Conservation (phyloP, 192 early-diverging fungal species). For the Podila clonocystis region DNA sequence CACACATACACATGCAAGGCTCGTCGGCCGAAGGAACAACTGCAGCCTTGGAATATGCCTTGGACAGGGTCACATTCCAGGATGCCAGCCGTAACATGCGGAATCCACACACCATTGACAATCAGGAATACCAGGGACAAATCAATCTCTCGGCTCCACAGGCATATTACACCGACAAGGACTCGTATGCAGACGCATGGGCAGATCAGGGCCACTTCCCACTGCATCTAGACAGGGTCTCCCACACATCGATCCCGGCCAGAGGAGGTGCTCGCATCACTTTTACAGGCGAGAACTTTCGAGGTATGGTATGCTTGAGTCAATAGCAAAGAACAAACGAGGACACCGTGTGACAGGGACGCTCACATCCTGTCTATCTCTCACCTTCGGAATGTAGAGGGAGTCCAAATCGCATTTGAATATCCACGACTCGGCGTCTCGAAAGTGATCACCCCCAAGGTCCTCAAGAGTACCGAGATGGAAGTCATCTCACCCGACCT, state of each 20-base stretch:
- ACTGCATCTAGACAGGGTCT: slow-evolving; percentile 13
- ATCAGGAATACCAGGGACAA: too few relatives aligned
- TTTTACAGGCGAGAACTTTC: slow-evolving; percentile 34
- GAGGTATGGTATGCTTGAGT: slow-evolving; percentile 7
- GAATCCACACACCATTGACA: too few relatives aligned
- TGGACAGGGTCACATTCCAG: neutral
- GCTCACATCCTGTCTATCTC: too few relatives aligned
- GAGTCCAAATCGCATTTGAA: slow-evolving; percentile 30
- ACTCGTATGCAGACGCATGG: slow-evolving; percentile 29
- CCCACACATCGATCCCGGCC: slow-evolving; percentile 3
- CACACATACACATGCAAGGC: neutral
- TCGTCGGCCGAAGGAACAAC: neutral
- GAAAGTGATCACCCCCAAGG: slow-evolving; percentile 20
- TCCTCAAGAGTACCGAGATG: slow-evolving; percentile 36
- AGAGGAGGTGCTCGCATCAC: slow-evolving; percentile 21
- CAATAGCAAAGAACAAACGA: neutral
- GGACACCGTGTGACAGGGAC: neutral
- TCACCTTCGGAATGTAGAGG: slow-evolving; percentile 7
- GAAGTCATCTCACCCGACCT: slow-evolving; percentile 21
- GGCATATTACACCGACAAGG: neutral
- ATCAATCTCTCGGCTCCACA: neutral
- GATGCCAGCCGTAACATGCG: neutral
- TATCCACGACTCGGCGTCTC: slow-evolving; percentile 13
- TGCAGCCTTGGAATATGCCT: neutral
- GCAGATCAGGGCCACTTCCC: slow-evolving; percentile 44